Percentiles rank a stretch among this genome's conserved stretches.
Evolutionary conservation across 2,329 filamentous ascomycete genomes (phyloP).

Genomic region (Peltaster fructicola): DNA sequence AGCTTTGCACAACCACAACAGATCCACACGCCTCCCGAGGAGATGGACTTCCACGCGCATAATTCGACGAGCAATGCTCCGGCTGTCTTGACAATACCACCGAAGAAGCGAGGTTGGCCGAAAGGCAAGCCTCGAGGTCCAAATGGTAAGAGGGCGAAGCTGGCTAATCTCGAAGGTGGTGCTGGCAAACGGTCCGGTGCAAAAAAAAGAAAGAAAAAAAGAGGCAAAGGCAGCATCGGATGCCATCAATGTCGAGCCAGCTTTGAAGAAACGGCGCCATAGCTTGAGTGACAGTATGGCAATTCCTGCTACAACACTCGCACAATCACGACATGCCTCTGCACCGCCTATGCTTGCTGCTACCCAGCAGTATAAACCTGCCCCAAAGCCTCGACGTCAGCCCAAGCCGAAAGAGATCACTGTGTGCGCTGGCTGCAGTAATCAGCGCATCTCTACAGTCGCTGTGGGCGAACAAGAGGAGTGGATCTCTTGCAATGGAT

Average conservation of each 20-base stretch:
- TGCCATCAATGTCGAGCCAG: slow-evolving; percentile 2
- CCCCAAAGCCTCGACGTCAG: too few relatives aligned
- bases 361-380: too few relatives aligned
- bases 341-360: too few relatives aligned
- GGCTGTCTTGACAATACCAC: too few relatives aligned
- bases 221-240: too few relatives aligned
- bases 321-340: too few relatives aligned
- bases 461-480: slow-evolving; percentile 34
- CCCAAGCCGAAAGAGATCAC: slow-evolving; percentile 21
- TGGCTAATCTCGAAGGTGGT: slow-evolving; percentile 12
- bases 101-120: slow-evolving; percentile 22
- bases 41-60: slow-evolving; percentile 9
- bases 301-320: too few relatives aligned
- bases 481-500: slow-evolving; percentile 53
- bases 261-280: slow-evolving; percentile 8
- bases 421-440: slow-evolving; percentile 39
- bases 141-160: slow-evolving; percentile 19
- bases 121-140: slow-evolving; percentile 29
- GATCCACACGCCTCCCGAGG: slow-evolving; percentile 24
- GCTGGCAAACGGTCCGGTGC: slow-evolving; percentile 15
- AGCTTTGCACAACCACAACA: slow-evolving; percentile 11
- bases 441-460: slow-evolving; percentile 33
- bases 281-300: slow-evolving; percentile 9
- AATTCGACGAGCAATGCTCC: too few relatives aligned
- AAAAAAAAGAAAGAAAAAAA: slow-evolving; percentile 17